Evolutionary conservation across 2,329 filamentous ascomycete genomes (phyloP).

Genomic region (Aspergillus sp.): DNA sequence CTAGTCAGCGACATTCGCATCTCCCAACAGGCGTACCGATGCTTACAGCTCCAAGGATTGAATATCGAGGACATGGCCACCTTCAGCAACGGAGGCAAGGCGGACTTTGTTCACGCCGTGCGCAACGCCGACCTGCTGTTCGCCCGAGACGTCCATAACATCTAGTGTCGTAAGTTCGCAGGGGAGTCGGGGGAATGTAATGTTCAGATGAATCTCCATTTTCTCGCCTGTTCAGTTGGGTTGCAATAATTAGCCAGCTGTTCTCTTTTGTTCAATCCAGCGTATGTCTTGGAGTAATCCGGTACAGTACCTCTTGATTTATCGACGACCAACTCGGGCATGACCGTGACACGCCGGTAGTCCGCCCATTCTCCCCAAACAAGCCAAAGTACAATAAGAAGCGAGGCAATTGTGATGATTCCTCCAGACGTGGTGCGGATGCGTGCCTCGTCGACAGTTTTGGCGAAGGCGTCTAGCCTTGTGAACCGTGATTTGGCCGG

Average conservation of each 20-base stretch:
- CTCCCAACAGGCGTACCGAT: background rate
- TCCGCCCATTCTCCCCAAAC: conserved; percentile 95
- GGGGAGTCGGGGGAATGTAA: conserved; percentile 89
- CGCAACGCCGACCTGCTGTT: conserved; percentile 91
- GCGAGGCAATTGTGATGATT: conserved; percentile 86
- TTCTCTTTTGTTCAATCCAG: background rate
- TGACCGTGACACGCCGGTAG: conserved; percentile 80
- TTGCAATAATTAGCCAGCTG: conserved; percentile 17
- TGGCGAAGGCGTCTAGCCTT: conserved; percentile 96
- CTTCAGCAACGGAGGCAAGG: conserved; percentile 69
- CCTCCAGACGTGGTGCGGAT: conserved; percentile 94
- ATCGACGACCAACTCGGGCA: conserved; percentile 92
- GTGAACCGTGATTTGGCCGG: conserved; percentile 90
- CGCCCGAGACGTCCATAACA: conserved; percentile 98
- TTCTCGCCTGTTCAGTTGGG: conserved; percentile 68
- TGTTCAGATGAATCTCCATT: conserved; percentile 98
- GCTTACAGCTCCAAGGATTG: conserved; percentile 67
- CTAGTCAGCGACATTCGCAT: background rate
- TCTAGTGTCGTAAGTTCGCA: conserved; percentile 96
- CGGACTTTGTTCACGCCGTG: conserved; percentile 92
- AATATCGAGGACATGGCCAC: conserved; percentile 71
- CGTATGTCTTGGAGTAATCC: background rate
- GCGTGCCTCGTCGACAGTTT: conserved; percentile 97
- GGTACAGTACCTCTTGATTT: conserved; percentile 76
- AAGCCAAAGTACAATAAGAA: conserved; percentile 84